Percentiles rank a stretch among this genome's conserved stretches.
Conservation (phyloP, 441 rosid genomes). For the Corymbia citriodora region DNA sequence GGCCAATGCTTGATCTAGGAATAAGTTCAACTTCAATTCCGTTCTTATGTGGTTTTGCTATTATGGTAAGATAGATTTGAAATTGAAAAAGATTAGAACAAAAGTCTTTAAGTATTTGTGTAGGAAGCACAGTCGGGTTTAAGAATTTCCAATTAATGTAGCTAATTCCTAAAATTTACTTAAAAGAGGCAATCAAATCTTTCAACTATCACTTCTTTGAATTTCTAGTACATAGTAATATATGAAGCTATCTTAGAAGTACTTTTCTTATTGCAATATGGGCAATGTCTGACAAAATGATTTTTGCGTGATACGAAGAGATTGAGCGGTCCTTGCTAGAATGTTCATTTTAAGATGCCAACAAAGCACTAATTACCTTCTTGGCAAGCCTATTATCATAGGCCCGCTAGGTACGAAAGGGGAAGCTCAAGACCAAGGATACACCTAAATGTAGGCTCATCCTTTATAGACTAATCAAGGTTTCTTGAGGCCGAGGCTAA, state of each 20-base stretch:
- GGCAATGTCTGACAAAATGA: background rate
- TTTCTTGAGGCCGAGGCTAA: background rate
- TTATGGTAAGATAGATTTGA: background rate
- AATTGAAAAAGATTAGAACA: background rate
- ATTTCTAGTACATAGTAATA: background rate
- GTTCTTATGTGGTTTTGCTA: background rate
- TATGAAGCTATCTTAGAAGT: background rate
- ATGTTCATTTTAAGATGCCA: background rate
- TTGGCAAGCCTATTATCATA: too few species aligned
- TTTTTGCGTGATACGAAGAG: background rate
- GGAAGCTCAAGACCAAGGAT: background rate
- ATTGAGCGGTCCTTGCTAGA: accelerated
- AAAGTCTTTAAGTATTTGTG: background rate
- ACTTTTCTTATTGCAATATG: background rate
- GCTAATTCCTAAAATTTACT: background rate
- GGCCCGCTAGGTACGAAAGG: too few species aligned
- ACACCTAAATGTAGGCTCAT: background rate
- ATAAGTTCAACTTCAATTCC: background rate
- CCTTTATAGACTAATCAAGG: background rate
- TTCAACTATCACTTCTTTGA: background rate
- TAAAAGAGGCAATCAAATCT: background rate
- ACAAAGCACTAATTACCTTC: background rate
- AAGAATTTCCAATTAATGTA: too few species aligned
- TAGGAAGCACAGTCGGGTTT: background rate
- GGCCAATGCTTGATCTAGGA: background rate